These are phyloP conservation scores for Dysphania ambrosioides DNA, from an alignment of 148 eudicot species.

Conservation along the genomic window DNA sequence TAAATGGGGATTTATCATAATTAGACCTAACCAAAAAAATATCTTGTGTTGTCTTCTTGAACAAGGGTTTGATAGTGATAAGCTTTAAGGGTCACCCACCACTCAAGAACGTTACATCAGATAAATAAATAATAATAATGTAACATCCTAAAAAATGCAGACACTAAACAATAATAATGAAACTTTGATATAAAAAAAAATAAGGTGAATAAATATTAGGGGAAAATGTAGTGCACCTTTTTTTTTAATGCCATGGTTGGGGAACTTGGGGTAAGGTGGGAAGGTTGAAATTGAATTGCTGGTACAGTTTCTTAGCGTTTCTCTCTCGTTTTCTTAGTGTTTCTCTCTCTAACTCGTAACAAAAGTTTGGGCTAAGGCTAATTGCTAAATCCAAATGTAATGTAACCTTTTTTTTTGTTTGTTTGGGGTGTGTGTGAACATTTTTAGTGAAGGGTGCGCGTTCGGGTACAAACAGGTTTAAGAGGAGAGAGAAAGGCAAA, in stretches of 20 bases:
- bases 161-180: neutral
- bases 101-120: constrained; percentile 26
- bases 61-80: neutral
- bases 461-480: no score
- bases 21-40: constrained; percentile 11
- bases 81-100: neutral
- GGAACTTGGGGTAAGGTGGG: no score
- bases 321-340: neutral
- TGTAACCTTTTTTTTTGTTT: constrained; percentile 3
- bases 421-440: no score
- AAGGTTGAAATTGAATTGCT: constrained; percentile 13
- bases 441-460: no score
- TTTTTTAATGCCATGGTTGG: constrained; percentile 20
- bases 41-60: neutral
- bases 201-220: neutral
- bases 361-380: neutral
- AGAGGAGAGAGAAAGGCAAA: no score
- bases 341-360: neutral
- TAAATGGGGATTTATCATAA: constrained; percentile 1
- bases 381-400: constrained; percentile 2
- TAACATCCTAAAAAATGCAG: constrained; percentile 14
- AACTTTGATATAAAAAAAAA: neutral
- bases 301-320: neutral
- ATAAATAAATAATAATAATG: neutral
- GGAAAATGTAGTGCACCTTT: constrained; percentile 23